Base-by-base conservation (phyloP, 768 basidiomycete species). In the Butyriboletus loyo region DNA sequence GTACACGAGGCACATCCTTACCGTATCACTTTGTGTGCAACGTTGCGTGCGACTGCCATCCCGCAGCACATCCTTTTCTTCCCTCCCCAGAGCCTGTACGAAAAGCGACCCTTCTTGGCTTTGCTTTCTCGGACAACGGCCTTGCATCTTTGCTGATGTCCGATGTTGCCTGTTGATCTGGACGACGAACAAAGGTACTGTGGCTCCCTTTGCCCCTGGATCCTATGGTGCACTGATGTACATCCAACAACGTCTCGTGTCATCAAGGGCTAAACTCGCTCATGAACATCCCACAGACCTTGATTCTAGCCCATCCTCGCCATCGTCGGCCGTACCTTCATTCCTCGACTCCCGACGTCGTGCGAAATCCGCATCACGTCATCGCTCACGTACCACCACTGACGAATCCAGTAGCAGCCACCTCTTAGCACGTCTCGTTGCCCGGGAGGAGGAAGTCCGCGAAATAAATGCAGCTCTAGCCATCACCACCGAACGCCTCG, bases 401-500 rank as follows among this genome's bases (percentile, higher is more conserved):
- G 66, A 68, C 14, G 65, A 57, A 7, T 71, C 68, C 5, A 62
- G 57, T 6, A 69, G 50, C 22, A 71, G 65, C 36, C 65, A 62
- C 45, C 58, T 69, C 44, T 61, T 71, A 27, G 67, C 66, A 28
- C 66, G 58, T 21, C 61, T 69, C 22, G 52, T 69, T 36, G 60
- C 69, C 5, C 25, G 52, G 3, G 69, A 69, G 41, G 69, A 69
- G 43, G 69, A 69, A 46, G 49, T 69, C 41, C 61, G 68, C 21
- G 68, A 69, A 45, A 46, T 71, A 27, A 67, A 71, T 32, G 58
- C 67, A 15, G 52, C 51, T 2, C 57, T 71, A 31, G 53, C 34
- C 40, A 60, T 64, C 53, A 55, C 61, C 37, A 49, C 59, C 7
- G 67, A 69, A 37, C 68, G 69, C n/a, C 65, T 78, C 38, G 74